Evolutionary conservation across 2,329 filamentous ascomycete genomes (phyloP).

Genomic region (Fusarium guadeloupense): DNA sequence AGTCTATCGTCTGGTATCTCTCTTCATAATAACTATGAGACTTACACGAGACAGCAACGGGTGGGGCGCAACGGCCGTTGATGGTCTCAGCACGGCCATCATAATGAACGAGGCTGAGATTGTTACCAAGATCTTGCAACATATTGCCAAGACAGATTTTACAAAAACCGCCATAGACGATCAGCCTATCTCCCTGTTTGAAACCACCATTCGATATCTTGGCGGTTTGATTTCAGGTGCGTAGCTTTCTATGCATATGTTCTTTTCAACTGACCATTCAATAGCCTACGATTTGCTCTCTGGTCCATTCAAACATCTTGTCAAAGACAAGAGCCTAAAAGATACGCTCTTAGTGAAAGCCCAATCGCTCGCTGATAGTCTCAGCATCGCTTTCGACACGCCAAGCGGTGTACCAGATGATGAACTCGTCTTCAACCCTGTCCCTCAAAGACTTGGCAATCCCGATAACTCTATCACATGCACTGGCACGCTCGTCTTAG

Average conservation of each 20-base stretch:
- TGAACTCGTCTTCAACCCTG: conserved; percentile 31
- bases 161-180: conserved; percentile 2
- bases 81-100: conserved; percentile 33
- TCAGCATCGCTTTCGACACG: conserved; percentile 34
- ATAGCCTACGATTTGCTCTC: conserved; percentile 29
- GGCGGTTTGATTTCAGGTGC: conserved; percentile 28
- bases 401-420: conserved; percentile 33
- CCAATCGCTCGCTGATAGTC: not conserved
- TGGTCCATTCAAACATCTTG: conserved; percentile 15
- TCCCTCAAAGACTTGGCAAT: conserved; percentile 6
- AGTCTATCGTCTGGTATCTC: not conserved
- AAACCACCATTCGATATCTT: conserved; percentile 33
- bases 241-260: not conserved
- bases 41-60: conserved; percentile 26
- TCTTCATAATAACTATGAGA: not conserved
- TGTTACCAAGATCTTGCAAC: conserved; percentile 27
- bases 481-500: conserved; percentile 27
- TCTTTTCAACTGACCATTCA: not conserved
- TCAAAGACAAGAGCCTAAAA: not conserved
- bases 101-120: conserved; percentile 27
- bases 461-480: conserved; percentile 33
- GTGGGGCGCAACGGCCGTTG: conserved; percentile 35
- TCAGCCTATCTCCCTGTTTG: conserved; percentile 26
- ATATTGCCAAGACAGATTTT: conserved; percentile 29
- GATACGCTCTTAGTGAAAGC: conserved; percentile 6